A percentile compares a stretch with the other conserved stretches of the same genome.
These are phyloP conservation scores for Aspergillus bridgeri DNA, from an alignment of 495 filamentous ascomycete species.

Conservation along the genomic window DNA sequence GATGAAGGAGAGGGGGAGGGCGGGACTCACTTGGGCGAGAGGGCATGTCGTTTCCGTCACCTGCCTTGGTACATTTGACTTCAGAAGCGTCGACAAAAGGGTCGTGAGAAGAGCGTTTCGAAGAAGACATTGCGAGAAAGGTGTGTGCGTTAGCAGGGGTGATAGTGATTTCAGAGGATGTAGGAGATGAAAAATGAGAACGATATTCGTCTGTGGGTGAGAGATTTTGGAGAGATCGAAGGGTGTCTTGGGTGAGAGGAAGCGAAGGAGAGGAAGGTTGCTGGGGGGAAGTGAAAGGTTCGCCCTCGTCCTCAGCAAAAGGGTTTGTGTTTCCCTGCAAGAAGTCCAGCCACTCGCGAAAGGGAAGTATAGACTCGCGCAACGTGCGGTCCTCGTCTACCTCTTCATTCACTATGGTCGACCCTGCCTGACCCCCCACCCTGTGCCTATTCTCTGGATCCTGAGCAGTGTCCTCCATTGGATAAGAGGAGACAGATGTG, in stretches of 20 bases:
- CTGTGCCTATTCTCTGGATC: background rate
- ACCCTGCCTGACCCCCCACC: background rate
- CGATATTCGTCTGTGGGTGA: background rate
- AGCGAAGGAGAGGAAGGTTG: background rate
- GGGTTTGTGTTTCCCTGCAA: slow-evolving; percentile 4
- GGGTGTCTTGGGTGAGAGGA: slow-evolving; percentile 1
- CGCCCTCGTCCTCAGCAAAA: background rate
- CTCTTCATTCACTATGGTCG: slow-evolving; percentile 3
- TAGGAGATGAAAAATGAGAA: background rate
- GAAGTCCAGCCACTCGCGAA: slow-evolving; percentile 1
- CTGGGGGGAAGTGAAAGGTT: background rate
- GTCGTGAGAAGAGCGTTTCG: background rate
- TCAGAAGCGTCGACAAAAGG: background rate
- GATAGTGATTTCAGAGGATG: slow-evolving; percentile 5
- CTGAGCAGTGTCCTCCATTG: background rate
- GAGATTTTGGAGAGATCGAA: background rate
- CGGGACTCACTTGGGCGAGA: background rate
- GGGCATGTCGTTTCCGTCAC: background rate
- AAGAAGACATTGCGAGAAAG: background rate
- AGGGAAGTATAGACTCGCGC: slow-evolving; percentile 2
- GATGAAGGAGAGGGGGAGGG: background rate
- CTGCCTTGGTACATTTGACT: background rate
- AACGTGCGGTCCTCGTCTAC: background rate
- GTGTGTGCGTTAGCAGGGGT: background rate
- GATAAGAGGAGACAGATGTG: background rate